A percentile compares a stretch with the other conserved stretches of the same genome.
phyloP scores from a whole-genome alignment of 306 rosid species.

The Prosopis cineraria region DNA sequence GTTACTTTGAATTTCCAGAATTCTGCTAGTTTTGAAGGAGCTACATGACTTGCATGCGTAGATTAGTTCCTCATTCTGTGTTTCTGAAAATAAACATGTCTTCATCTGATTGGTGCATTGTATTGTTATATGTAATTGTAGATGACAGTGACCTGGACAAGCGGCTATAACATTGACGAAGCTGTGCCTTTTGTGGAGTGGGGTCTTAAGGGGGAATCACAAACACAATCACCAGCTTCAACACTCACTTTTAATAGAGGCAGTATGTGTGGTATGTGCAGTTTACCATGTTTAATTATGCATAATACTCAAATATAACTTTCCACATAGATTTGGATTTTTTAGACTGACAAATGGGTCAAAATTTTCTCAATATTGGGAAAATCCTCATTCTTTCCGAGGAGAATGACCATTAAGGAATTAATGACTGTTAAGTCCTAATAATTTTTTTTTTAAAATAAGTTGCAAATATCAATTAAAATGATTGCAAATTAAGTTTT shows the following conservation, averaged over 20 bases:
- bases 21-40: no score
- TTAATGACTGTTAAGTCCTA: no score
- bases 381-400: no score
- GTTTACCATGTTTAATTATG: background rate
- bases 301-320: background rate
- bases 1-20: background rate
- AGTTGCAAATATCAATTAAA: no score
- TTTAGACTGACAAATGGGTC: background rate
- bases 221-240: slow-evolving; percentile 59
- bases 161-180: slow-evolving; percentile 64
- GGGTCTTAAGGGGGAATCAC: slow-evolving; percentile 48
- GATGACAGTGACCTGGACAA: slow-evolving; percentile 86
- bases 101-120: no score
- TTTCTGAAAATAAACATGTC: no score
- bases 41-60: background rate
- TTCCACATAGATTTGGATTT: background rate
- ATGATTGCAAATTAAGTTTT: no score
- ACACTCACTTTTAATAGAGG: slow-evolving; percentile 57
- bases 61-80: no score
- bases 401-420: no score
- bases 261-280: slow-evolving; percentile 73
- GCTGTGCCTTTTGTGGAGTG: slow-evolving; percentile 67
- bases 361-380: background rate
- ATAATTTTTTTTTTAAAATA: no score
- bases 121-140: slow-evolving; percentile 38